Conservation (phyloP, 768 basidiomycete genomes). For the Lentinula detonsa region DNA sequence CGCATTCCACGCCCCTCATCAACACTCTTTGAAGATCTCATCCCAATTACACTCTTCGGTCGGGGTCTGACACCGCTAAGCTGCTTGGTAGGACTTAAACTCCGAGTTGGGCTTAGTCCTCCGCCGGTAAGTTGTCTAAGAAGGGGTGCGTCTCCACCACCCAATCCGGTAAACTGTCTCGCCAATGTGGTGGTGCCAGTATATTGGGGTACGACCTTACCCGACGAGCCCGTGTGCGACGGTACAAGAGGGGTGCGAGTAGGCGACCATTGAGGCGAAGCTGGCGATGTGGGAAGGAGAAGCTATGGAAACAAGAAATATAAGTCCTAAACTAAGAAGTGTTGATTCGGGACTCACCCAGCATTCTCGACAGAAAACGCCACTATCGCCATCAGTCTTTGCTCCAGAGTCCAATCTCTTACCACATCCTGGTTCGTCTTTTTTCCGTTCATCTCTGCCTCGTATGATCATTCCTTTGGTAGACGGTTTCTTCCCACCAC, state of each 20-base stretch:
- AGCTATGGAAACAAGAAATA: constrained; percentile 31
- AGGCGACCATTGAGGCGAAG: constrained; percentile 48
- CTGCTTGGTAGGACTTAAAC: constrained; percentile 74
- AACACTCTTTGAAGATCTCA: constrained; percentile 51
- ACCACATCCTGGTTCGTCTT: constrained; percentile 68
- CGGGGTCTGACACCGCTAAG: constrained; percentile 46
- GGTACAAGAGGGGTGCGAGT: constrained; percentile 41
- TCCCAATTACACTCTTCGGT: constrained; percentile 75
- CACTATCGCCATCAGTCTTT: constrained; percentile 60
- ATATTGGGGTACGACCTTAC: constrained; percentile 44
- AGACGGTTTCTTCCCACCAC: constrained; percentile 65
- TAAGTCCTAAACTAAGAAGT: not conserved
- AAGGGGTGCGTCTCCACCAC: constrained; percentile 31
- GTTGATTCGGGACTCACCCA: constrained; percentile 39
- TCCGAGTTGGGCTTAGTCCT: constrained; percentile 27
- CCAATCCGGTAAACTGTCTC: constrained; percentile 67
- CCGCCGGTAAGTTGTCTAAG: constrained; percentile 24
- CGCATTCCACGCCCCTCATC: constrained; percentile 75
- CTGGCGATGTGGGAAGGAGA: constrained; percentile 46
- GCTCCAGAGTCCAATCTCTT: constrained; percentile 82
- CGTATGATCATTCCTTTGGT: constrained; percentile 25
- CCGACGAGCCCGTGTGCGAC: constrained; percentile 33
- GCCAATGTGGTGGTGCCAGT: constrained; percentile 72
- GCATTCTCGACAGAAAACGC: constrained; percentile 84
- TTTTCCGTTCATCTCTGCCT: constrained; percentile 40